phyloP scores from a whole-genome alignment of 1,284 basidiomycete species.

The Rhodotorula sp. region DNA sequence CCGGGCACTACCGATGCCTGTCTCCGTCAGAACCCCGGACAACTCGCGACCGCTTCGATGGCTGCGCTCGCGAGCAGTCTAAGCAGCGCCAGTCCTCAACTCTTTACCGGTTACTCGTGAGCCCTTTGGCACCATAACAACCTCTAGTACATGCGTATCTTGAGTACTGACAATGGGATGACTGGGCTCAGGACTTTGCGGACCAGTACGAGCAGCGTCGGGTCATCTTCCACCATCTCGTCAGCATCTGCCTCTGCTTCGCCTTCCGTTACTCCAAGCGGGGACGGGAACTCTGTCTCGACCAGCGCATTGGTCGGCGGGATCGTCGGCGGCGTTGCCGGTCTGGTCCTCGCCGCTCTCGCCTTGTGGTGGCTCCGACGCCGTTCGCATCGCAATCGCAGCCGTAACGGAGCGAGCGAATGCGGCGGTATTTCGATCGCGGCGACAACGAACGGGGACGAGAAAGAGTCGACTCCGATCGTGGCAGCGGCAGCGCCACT shows the following conservation, averaged over 20 bases:
- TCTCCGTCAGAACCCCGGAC: conserved; percentile 11
- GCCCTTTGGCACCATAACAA: no score
- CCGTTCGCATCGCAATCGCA: not conserved
- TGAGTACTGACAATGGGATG: not conserved
- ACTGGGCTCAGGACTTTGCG: no score
- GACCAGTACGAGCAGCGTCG: no score
- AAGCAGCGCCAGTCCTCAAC: conserved; percentile 10
- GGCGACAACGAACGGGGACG: not conserved
- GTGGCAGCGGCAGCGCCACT: not conserved
- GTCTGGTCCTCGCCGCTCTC: not conserved
- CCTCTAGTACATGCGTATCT: no score
- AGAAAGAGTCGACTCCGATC: not conserved
- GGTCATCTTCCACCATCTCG: not conserved
- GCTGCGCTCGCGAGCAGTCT: conserved; percentile 7
- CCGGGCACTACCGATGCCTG: conserved; percentile 21
- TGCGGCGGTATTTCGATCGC: not conserved
- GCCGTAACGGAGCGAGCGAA: not conserved
- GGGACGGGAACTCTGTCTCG: not conserved
- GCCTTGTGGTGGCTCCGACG: not conserved
- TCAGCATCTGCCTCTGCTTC: not conserved
- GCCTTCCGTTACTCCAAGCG: not conserved
- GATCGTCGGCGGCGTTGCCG: conserved; percentile 4
- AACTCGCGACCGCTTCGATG: conserved; percentile 5
- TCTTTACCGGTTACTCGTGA: conserved; percentile 10
- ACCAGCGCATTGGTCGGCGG: conserved; percentile 6